Base-by-base conservation (phyloP, 331 rosid species). In the Ulmus americana region DNA sequence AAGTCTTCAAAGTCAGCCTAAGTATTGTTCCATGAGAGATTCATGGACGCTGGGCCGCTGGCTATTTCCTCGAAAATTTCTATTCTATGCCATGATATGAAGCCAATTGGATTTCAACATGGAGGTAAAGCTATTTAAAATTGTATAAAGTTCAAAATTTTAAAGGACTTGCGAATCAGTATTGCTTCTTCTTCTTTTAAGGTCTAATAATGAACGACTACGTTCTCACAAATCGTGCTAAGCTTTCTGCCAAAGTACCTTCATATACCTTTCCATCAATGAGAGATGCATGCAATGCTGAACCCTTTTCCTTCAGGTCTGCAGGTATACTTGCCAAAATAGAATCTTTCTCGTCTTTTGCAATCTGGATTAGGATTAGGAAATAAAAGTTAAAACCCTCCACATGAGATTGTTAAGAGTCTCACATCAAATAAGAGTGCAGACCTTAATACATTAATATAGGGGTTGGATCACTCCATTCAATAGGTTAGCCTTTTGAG, bases 301-400 rank as follows among this genome's bases (percentile, higher is more conserved):
- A 86, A 57, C 94, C 96, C 65, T 61, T 92, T 74, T 85, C 89
- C 80, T 75, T 86, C 77, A 75, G 78, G 47, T 86, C 86, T 11
- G 66, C 67, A 59, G 95, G 98, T 72, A 86, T 48, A 77, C 94
- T 83, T 2, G 81, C 84, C 75, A 92, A 68, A 80, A 92, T 86
- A 56, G 83, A 71, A 72, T 86, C 88, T 70, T 86, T 92, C 72
- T 92, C 91, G 64, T 86, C 90, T 20, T 78, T 70, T 8, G 86
- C 95, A 39, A 80, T 84, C 97, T 91, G 70, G 56, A 68, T 41
- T 58, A 10, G 55, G 35, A 28, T 28, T 2, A 28, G 35, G 4
- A 28, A 28, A 28, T 28, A 28, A 28, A 28, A 28, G 35, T 28
- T 28, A 28, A 28, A 28, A 28, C 35, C 4, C 35, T 28, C 35